Base-by-base conservation (phyloP, 345 rosid species). In the Populus deltoides region DNA sequence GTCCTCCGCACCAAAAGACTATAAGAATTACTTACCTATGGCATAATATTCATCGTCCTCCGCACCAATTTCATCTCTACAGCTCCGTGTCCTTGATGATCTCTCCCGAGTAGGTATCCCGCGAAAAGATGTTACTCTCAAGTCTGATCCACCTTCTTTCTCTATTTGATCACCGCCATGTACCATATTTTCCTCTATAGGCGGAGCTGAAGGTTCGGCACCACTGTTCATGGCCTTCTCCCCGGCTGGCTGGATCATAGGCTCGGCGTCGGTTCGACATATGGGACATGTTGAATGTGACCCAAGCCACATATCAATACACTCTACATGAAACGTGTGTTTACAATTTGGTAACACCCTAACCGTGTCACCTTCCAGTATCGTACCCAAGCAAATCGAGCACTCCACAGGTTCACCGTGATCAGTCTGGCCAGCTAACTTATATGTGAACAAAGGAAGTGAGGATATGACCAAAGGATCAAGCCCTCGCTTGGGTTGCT, bases 241-340 rank as follows among this genome's bases (percentile, higher is more conserved):
- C 77, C 63, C 82, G 6, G 53, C 53, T 47, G 49, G 53, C 75
- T 29, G 80, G 27, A 69, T 72, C 36, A 1, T 73, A 0, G 88
- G 90, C 77, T 85, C 83, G 0, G 78, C 90, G 74, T 18, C 81
- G 1, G 86, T 22, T 7, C 92, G 90, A 77, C 92, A 89, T 3
- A 81, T 29, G 1, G 90, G 92, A 57, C 92, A 89, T 5, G 86
- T 89, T 12, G 85, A 68, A 8, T 86, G 83, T 24, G 92, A 86
- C 20, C 78, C 69, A 1, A 89, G 80, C 92, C 92, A 89, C 77
- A 22, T 76, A 41, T 87, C 89, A 51, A 89, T 80, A 70, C 90
- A 89, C 71, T 80, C 88, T 1, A 31, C 84, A 70, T 89, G 92
- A 81, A 89, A 89, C 74, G 81, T 61, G 77, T 89, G 92, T 63